Evolutionary conservation across 352 stramenopile species (phyloP), one percentile per base, ranked within the genome.

Genomic region (Globisporangium heterothallicum): DNA sequence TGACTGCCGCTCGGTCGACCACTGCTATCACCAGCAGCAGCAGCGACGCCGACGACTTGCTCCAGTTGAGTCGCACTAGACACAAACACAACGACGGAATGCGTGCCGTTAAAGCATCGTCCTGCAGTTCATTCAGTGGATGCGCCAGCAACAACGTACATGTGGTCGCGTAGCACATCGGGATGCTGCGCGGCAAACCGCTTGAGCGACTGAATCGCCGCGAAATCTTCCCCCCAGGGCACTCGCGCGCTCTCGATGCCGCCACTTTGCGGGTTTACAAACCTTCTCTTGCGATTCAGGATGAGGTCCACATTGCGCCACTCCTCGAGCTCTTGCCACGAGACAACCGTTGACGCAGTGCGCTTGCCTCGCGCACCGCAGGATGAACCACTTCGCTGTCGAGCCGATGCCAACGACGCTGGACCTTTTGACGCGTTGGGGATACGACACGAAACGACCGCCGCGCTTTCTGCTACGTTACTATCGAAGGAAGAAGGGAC

Each of bases 261-360:
- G 0, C 72, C 74, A 8, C 61, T 69, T 43, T 70, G 66, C 1
- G 52, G 38, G 19, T 70, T 53, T 10, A 86, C 54, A 7, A 86
- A 53, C 7, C 72, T 45, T 2, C 74, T 67, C 46, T 80, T 84
- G 48, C 72, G 72, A 8, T 55, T 84, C 32, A 86, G 59, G 19
- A 84, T 73, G 6, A 71, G 24, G 32, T 84, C 74, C 0, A 84
- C 70, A 32, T 86, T 84, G 21, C 69, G 69, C 74, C 72, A 86
- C 34, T 86, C 70, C 14, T 73, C 61, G 25, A 86, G 29, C 30
- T 86, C 74, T 46, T 66, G 58, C 50, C 63, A 69, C 10, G 72
- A 74, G 24, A 59, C 40, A 8, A 36, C 9, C 10, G 30, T 8
- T 13, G 16, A 36, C 30, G 30, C 30, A 36, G 30, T 36, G 10